phyloP scores from a whole-genome alignment of 2,329 filamentous ascomycete species.

The Hypoxylon sp. region DNA sequence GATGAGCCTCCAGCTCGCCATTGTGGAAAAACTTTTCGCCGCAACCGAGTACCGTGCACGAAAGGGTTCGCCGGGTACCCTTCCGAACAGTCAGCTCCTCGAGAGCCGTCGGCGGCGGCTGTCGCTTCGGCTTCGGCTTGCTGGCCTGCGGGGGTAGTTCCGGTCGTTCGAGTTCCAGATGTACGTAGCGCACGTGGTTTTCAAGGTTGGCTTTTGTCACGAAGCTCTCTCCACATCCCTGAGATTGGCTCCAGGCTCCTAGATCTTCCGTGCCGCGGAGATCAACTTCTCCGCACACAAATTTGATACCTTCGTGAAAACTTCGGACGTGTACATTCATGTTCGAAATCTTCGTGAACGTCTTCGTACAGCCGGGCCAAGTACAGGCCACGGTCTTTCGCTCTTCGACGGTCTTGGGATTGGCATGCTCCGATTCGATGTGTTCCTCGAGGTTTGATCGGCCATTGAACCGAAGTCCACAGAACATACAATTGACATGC shows the following conservation, averaged over 20 bases:
- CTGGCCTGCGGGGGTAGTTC: slow-evolving; percentile 32
- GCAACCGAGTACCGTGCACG: slow-evolving; percentile 59
- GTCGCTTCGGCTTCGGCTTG: slow-evolving; percentile 37
- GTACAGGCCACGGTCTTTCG: slow-evolving; percentile 76
- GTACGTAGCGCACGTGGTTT: slow-evolving; percentile 85
- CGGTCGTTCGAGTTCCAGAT: slow-evolving; percentile 71
- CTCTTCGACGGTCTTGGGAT: slow-evolving; percentile 66
- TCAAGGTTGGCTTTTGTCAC: slow-evolving; percentile 82
- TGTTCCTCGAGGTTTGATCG: slow-evolving; percentile 79
- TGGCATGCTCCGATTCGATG: slow-evolving; percentile 80
- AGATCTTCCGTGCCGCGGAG: slow-evolving; percentile 69
- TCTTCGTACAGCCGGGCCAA: slow-evolving; percentile 75
- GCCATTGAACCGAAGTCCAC: slow-evolving; percentile 74
- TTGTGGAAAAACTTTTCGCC: slow-evolving; percentile 61
- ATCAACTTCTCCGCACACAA: slow-evolving; percentile 80
- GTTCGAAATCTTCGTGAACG: slow-evolving; percentile 87
- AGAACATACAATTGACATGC: slow-evolving; percentile 82
- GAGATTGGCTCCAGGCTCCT: slow-evolving; percentile 70
- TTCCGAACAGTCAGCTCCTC: slow-evolving; percentile 57
- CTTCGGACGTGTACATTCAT: slow-evolving; percentile 82
- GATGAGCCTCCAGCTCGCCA: slow-evolving; percentile 62
- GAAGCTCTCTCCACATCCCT: slow-evolving; percentile 81
- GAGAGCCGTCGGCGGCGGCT: slow-evolving; percentile 50
- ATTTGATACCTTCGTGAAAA: slow-evolving; percentile 80
- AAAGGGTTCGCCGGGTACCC: slow-evolving; percentile 57